phyloP scores from a whole-genome alignment of 345 rosid species.

The Cardamine occulta region DNA sequence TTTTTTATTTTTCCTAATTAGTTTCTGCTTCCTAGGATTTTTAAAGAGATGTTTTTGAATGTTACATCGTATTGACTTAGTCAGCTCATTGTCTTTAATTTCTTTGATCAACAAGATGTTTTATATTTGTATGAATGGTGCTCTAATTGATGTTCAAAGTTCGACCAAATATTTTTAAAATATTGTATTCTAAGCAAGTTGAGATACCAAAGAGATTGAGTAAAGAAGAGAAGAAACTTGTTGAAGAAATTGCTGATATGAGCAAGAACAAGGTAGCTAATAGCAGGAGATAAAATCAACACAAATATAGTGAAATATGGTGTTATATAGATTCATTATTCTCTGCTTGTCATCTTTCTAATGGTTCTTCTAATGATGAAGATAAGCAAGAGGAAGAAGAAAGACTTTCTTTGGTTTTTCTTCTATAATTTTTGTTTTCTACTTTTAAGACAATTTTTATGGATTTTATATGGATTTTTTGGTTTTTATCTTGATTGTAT shows the following conservation, averaged over 20 bases:
- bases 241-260: constrained; percentile 88
- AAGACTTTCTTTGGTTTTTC: constrained; percentile 17
- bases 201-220: constrained; percentile 96
- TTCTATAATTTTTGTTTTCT: constrained; percentile 32
- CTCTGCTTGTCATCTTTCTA: constrained; percentile 25
- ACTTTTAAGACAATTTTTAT: neutral
- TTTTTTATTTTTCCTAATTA: no score
- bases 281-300: constrained; percentile 54
- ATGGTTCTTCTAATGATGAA: constrained; percentile 12
- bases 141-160: no score
- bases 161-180: no score
- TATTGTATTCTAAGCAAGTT: constrained; percentile 49
- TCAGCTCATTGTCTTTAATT: no score
- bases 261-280: constrained; percentile 87
- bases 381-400: constrained; percentile 24
- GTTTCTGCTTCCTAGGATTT: no score
- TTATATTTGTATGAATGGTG: no score
- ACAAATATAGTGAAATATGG: neutral
- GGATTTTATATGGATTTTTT: constrained; percentile 33
- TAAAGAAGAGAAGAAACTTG: constrained; percentile 79
- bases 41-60: no score
- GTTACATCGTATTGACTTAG: no score
- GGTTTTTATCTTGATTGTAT: constrained; percentile 31
- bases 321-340: constrained; percentile 28
- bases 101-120: no score